Evolutionary conservation across 2,329 filamentous ascomycete species (phyloP), one percentile per base, ranked within the genome.

Genomic region (Cladophialophora exuberans): DNA sequence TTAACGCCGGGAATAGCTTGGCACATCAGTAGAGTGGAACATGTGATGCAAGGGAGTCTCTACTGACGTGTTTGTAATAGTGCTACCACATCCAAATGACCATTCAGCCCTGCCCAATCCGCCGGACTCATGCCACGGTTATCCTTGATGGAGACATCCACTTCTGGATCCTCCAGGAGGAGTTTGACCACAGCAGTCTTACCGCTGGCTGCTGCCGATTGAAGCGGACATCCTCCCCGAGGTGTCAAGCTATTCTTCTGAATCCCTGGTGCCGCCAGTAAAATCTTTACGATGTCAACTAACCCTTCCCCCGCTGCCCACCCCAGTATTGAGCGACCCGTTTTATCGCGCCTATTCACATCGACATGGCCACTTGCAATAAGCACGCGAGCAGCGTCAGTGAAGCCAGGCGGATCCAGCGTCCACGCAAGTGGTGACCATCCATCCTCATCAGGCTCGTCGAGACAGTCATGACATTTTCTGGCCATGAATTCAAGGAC

Each of bases 371-470:
- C 41, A 15, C 28, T 48, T 54, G 42, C 41, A 26, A 50, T 31
- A 3, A 57, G 36, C 26, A 50, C 31, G 15, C 26, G 54, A 22
- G 49, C 35, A 41, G 54, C 33, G 20, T 54, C 36, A 25, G 30
- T 33, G 44, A 54, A 49, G 2, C 54, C 54, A n/a, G 54, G 54
- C 42, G 23, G 30, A 18, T 57, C 51, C 42, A 57, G 13, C n/a
- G 54, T 43, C 54, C 54, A 57, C 13, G 54, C 54, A 30, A 57
- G 44, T 39, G 54, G 51, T 22, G 51, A 35, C 54, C 54, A 57
- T 5, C 49, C 54, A 54, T 54, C 15, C 22, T 56, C 30, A 31
- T 56, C 54, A 18, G 35, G 54, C 20, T 13, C 15, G 33, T 56
- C 38, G 41, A 38, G 49, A 3, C 15, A 49, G 25, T 38, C 28